Percentiles rank a stretch among this genome's conserved stretches.
Conservation (phyloP, 2,329 filamentous ascomycete genomes). For the Fusarium sp. region DNA sequence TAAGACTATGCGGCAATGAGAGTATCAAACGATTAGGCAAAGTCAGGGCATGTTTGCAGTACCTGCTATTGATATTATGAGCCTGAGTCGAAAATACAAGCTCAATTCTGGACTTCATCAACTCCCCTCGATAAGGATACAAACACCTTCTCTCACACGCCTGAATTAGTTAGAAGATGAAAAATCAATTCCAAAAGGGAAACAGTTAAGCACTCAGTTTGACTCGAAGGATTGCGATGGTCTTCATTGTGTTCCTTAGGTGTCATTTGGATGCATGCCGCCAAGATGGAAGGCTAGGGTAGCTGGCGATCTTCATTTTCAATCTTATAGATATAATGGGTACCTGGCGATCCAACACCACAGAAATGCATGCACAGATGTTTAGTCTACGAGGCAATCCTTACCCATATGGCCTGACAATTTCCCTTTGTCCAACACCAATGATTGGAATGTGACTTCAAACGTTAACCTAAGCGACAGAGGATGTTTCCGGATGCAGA, state of each 20-base stretch:
- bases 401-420: neutral
- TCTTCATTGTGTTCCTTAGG: too few species aligned
- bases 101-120: neutral
- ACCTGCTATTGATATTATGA: neutral
- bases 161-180: neutral
- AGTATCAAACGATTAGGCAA: neutral
- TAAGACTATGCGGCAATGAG: neutral
- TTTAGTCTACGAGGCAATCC: neutral
- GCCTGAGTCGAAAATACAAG: neutral
- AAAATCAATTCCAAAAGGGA: neutral
- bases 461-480: neutral
- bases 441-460: neutral
- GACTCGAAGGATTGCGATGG: too few species aligned
- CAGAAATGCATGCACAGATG: neutral
- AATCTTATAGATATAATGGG: neutral
- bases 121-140: neutral
- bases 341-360: neutral
- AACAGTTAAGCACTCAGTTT: too few species aligned
- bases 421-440: neutral
- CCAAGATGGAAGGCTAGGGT: neutral
- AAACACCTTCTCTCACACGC: neutral
- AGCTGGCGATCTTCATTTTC: neutral
- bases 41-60: neutral
- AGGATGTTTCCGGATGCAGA: neutral
- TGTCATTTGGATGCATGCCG: neutral